Evolutionary conservation across 345 rosid genomes (phyloP).

Genomic region (Turritis glabra): DNA sequence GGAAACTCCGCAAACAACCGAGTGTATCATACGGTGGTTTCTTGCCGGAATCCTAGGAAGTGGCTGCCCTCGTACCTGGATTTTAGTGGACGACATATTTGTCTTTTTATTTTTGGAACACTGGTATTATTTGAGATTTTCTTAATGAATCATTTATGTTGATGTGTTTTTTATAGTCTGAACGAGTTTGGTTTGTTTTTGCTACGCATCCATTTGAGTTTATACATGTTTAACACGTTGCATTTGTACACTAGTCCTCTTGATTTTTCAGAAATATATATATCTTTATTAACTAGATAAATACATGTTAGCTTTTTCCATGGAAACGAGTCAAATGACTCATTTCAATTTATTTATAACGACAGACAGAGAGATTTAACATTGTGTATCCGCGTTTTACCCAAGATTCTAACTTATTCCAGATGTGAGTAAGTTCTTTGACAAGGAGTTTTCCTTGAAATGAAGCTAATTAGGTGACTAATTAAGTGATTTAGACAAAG

Average conservation of each 20-base stretch:
- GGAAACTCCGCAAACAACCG: constrained; percentile 18
- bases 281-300: background rate
- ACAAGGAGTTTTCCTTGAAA: too few species aligned
- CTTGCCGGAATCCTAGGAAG: constrained; percentile 9
- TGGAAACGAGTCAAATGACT: background rate
- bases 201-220: background rate
- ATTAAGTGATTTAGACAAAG: too few species aligned
- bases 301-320: background rate
- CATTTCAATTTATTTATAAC: background rate
- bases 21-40: constrained; percentile 12
- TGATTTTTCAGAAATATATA: background rate
- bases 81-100: constrained; percentile 27
- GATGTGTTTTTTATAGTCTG: constrained; percentile 6
- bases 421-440: background rate
- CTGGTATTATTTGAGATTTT: background rate
- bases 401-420: background rate
- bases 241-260: background rate
- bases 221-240: constrained; percentile 4
- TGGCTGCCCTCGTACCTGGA: constrained; percentile 9
- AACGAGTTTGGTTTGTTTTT: background rate
- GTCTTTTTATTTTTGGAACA: background rate
- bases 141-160: background rate
- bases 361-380: background rate
- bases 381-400: too few species aligned
- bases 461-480: too few species aligned